Percentiles rank a stretch among this genome's conserved stretches.
Evolutionary conservation across 2,329 filamentous ascomycete species (phyloP).

Genomic region (Arthrobotrys iridis): DNA sequence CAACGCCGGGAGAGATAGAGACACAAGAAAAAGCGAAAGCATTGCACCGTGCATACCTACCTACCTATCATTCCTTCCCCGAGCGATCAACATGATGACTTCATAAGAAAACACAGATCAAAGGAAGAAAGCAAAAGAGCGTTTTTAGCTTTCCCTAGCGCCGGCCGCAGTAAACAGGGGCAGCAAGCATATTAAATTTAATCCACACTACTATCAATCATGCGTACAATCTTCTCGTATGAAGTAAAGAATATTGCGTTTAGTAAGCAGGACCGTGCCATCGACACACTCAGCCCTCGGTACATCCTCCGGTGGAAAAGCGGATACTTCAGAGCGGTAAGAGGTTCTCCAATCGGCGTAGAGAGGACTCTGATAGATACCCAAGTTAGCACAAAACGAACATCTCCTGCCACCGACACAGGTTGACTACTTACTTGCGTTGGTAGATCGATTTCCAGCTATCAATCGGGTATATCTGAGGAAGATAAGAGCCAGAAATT

Average conservation of each 20-base stretch:
- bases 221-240: constrained; percentile 79
- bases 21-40: not conserved
- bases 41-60: not conserved
- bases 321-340: constrained; percentile 72
- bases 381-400: constrained; percentile 24
- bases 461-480: constrained; percentile 65
- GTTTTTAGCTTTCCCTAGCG: not conserved
- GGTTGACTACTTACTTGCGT: constrained; percentile 61
- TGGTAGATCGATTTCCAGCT: constrained; percentile 69
- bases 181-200: not conserved
- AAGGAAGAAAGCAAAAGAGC: not conserved
- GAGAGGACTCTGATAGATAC: constrained; percentile 32
- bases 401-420: not conserved
- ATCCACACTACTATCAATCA: constrained; percentile 53
- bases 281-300: constrained; percentile 82
- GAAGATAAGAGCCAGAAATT: not conserved
- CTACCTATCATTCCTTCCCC: not conserved
- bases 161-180: not conserved
- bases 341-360: constrained; percentile 41
- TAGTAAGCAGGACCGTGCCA: constrained; percentile 81
- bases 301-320: constrained; percentile 84
- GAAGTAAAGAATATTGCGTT: constrained; percentile 91
- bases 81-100: not conserved
- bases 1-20: constrained; percentile 15
- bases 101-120: not conserved